A percentile compares a stretch with the other conserved stretches of the same genome.
Evolutionary conservation across 73 alveolate genomes (phyloP).

Genomic region (Tetrahymena malaccensis): DNA sequence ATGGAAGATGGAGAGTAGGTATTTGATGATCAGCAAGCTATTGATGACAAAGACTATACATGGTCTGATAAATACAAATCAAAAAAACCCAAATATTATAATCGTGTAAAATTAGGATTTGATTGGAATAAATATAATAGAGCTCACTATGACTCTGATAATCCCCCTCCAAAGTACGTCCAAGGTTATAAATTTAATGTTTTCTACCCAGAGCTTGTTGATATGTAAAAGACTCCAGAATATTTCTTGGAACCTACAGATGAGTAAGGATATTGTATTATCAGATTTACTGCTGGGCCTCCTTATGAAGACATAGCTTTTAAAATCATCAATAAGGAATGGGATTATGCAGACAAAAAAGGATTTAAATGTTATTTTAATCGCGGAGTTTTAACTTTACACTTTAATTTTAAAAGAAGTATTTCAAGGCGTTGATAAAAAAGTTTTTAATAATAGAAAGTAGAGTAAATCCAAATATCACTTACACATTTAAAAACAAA

Average conservation of each 20-base stretch:
- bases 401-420: slow-evolving; percentile 97
- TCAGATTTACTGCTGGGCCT: slow-evolving; percentile 98
- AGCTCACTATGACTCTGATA: slow-evolving; percentile 96
- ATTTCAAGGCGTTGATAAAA: slow-evolving; percentile 83
- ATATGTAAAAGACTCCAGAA: slow-evolving; percentile 95
- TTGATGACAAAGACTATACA: slow-evolving; percentile 44
- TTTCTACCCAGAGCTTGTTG: slow-evolving; percentile 96
- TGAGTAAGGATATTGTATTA: slow-evolving; percentile 69
- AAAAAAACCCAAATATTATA: slow-evolving; percentile 89
- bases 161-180: slow-evolving; percentile 98
- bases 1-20: slow-evolving; percentile 40
- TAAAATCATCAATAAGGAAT: slow-evolving; percentile 96
- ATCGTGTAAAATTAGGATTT: slow-evolving; percentile 93
- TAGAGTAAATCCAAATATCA: too few relatives aligned
- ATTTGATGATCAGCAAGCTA: slow-evolving; percentile 27
- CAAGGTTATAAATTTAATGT: slow-evolving; percentile 98
- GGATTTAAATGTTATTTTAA: slow-evolving; percentile 79
- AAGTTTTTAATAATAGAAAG: neutral
- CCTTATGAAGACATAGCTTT: slow-evolving; percentile 99
- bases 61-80: slow-evolving; percentile 85
- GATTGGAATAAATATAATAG: slow-evolving; percentile 99
- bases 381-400: slow-evolving; percentile 78
- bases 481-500: too few relatives aligned
- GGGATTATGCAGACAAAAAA: slow-evolving; percentile 94
- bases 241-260: slow-evolving; percentile 56